Evolutionary conservation across 345 rosid species (phyloP), one percentile per base, ranked within the genome.

Genomic region (Eucalyptus tenuipes): DNA sequence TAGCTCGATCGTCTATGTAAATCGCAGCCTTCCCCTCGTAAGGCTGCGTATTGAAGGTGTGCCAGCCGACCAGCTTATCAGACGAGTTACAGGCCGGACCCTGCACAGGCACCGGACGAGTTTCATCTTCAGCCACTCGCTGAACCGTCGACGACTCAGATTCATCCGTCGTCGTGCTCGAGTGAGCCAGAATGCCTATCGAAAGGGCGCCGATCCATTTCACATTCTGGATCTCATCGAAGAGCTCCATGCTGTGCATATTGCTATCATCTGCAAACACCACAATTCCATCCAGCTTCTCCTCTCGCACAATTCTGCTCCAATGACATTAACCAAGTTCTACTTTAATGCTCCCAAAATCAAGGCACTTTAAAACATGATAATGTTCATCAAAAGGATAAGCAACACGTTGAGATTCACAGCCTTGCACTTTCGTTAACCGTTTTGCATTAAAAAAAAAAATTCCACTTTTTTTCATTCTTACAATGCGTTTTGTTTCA

Each of bases 261-360:
- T 97, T 98, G 90, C 99, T 95, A 91, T 98, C 99, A 89, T 98
- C 99, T 5, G 95, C 96, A 94, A 98, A 97, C 96, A 95, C 92
- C 90, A 97, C 99, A 52, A 98, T 53, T 85, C 99, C 99, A 90
- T 98, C 99, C 95, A 97, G 93, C 94, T 94, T 98, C 98, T 95
- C 92, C 88, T 98, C 97, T 88, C 92, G 94, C 87, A 95, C 94
- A 85, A 94, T 91, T 90, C 99, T 98, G 95, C 85, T 87, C 89
- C 94, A 90, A 53, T 85, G 90, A 27, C 59, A 91, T 88, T 88
- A 86, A 22, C 66, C 47, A 33, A 84, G 87, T 88, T 53, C 45
- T 86, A 87, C 55, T 61, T 64, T 57, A 87, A 87, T 37, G 29
- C 48, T 86, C 68, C 87, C 37, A 53, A 86, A 86, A 75, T 29